Evolutionary conservation across 495 filamentous ascomycete genomes (phyloP).

Genomic region (Chaetomidium leptoderma): DNA sequence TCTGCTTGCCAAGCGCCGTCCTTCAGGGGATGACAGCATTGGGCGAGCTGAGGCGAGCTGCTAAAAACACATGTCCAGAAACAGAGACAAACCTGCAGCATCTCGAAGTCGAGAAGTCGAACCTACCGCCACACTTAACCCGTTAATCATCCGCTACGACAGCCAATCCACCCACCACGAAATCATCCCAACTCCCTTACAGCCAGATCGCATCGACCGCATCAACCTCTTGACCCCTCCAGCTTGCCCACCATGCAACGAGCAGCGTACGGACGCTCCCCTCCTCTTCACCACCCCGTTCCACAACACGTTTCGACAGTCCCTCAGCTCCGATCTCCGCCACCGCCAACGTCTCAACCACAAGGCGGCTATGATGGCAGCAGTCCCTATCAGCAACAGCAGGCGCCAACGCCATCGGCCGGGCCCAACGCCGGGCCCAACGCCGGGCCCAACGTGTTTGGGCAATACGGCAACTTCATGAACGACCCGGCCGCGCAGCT

Average conservation of each 20-base stretch:
- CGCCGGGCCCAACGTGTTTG: constrained; percentile 55
- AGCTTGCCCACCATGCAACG: constrained; percentile 66
- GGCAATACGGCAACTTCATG: constrained; percentile 80
- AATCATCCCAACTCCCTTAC: neutral
- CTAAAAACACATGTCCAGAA: constrained; percentile 41
- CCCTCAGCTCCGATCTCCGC: constrained; percentile 96
- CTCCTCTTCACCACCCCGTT: constrained; percentile 95
- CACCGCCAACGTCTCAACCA: constrained; percentile 71
- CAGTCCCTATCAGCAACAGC: constrained; percentile 67
- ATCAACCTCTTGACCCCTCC: neutral
- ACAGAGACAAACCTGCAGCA: constrained; percentile 3
- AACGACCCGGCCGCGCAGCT: constrained; percentile 95
- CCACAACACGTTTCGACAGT: constrained; percentile 98
- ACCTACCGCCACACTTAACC: neutral
- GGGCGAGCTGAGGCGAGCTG: constrained; percentile 23
- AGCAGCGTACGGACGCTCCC: constrained; percentile 76
- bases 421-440: too few relatives aligned
- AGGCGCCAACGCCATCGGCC: constrained; percentile 40
- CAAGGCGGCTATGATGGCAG: constrained; percentile 70
- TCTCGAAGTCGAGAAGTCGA: neutral
- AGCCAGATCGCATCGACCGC: neutral
- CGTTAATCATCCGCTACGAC: neutral
- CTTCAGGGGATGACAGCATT: constrained; percentile 24
- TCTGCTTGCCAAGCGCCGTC: constrained; percentile 5
- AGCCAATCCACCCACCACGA: neutral